Conservation (phyloP, 495 filamentous ascomycete genomes). For the Daldinia vernicosa region DNA sequence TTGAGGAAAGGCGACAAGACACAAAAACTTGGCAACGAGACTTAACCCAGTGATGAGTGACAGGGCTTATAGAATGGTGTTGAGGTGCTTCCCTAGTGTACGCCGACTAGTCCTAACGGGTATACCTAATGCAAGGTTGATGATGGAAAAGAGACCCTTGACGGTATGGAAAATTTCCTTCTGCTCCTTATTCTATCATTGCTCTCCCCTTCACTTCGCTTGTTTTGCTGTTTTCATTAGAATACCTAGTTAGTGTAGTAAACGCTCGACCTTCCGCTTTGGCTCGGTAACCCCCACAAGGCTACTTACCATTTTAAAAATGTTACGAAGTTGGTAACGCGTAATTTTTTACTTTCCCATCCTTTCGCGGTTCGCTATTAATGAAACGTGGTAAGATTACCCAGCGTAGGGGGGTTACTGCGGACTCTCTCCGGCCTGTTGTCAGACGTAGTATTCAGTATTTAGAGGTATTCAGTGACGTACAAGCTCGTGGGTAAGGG, state of each 20-base stretch:
- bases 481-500: background rate
- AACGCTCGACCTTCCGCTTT: conserved; percentile 43
- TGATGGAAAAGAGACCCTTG: conserved; percentile 28
- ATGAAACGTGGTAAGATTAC: conserved; percentile 33
- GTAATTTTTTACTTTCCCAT: background rate
- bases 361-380: conserved; percentile 11
- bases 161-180: conserved; percentile 1
- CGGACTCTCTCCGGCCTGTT: conserved; percentile 20
- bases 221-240: conserved; percentile 12
- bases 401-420: conserved; percentile 9
- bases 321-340: conserved; percentile 28
- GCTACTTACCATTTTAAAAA: conserved; percentile 19
- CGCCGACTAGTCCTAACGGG: conserved; percentile 13
- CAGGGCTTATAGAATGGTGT: conserved; percentile 13
- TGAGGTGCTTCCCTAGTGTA: conserved; percentile 6
- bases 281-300: conserved; percentile 38
- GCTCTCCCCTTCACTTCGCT: background rate
- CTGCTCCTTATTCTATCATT: background rate
- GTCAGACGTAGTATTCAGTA: conserved; percentile 27
- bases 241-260: conserved; percentile 14
- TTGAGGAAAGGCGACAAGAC: conserved; percentile 2
- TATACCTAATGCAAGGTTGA: conserved; percentile 29
- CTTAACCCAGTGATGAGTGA: conserved; percentile 9
- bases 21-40: background rate
- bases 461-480: background rate